Base-by-base conservation (phyloP, 768 basidiomycete species). In the Mycena latifolia region DNA sequence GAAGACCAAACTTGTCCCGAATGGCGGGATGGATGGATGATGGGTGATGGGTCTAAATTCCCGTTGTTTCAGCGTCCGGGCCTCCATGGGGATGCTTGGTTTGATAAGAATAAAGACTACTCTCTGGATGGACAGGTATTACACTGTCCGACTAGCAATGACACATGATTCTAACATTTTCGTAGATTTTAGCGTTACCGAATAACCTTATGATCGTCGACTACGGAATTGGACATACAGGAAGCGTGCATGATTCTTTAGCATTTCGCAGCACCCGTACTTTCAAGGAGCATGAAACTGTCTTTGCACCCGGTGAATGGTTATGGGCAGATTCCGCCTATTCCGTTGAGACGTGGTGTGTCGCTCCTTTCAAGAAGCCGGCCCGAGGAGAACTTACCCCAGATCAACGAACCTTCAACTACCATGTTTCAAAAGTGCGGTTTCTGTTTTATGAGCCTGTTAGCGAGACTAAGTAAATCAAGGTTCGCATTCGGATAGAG, bases 291-390 rank as follows among this genome's bases (percentile, higher is more conserved):
- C 69, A 71, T 45, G 53, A 46, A 11, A 35, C 7, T 5, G 22
- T 77, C 31, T 56, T 78, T 17, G 57, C 57, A 2, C 48, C 31
- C 3, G 64, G 47, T 33, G 77, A 79, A 54, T 79, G 69, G 64
- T 55, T 78, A 0, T 78, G 75, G 76, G 78, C 70, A 17, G 77
- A 79, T 51, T 76, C 77, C 4, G 75, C 79, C 57, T 79, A 79
- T 70, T 73, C 75, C 20, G 51, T 46, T 4, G 60, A 65, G 10
- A 28, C 65, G 37, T 77, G 73, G 76, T 77, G 69, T 65, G 12
- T 77, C 0, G 52, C 71, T 8, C 74, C 76, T 14, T 77, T 74
- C 56, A 77, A 74, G n/a, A 55, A 52, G 58, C 70, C 73, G 35
- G 37, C 47, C 14, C 46, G 31, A 3, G 69, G 66, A 9, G 46